Evolutionary conservation across 768 basidiomycete genomes (phyloP).

Genomic region (Dentipellis sp.): DNA sequence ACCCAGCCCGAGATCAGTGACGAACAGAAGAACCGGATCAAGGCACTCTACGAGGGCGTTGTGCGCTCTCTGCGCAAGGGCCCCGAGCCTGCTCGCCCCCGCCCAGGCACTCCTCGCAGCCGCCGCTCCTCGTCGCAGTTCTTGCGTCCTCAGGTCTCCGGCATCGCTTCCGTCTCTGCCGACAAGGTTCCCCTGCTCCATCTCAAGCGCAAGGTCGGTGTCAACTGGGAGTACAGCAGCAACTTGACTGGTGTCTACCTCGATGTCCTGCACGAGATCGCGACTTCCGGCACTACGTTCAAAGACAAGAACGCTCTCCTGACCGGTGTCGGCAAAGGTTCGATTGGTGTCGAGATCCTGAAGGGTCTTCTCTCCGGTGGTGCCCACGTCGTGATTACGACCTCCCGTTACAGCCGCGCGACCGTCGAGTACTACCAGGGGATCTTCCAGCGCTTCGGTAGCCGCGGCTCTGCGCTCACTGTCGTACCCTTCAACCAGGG

Average conservation of each 20-base stretch:
- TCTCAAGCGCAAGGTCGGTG: constrained; percentile 93
- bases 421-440: constrained; percentile 98
- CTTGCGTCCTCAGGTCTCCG: constrained; percentile 83
- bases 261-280: constrained; percentile 96
- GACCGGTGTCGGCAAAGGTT: constrained; percentile 96
- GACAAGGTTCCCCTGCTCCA: constrained; percentile 94
- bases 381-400: constrained; percentile 94
- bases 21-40: constrained; percentile 93
- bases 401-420: constrained; percentile 92
- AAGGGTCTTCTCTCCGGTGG: constrained; percentile 96
- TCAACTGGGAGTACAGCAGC: constrained; percentile 93
- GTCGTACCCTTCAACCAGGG: constrained; percentile 99
- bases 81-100: constrained; percentile 47
- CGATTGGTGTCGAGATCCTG: constrained; percentile 95
- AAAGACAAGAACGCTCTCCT: constrained; percentile 98
- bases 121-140: constrained; percentile 95
- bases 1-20: constrained; percentile 95
- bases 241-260: constrained; percentile 94
- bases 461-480: constrained; percentile 91
- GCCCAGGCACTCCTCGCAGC: constrained; percentile 40
- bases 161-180: constrained; percentile 61
- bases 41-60: constrained; percentile 92
- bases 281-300: constrained; percentile 96
- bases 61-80: constrained; percentile 84
- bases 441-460: constrained; percentile 93